These are phyloP conservation scores for Chlorophyllum brunneum DNA, from an alignment of 768 basidiomycete genomes.

Conservation along the genomic window DNA sequence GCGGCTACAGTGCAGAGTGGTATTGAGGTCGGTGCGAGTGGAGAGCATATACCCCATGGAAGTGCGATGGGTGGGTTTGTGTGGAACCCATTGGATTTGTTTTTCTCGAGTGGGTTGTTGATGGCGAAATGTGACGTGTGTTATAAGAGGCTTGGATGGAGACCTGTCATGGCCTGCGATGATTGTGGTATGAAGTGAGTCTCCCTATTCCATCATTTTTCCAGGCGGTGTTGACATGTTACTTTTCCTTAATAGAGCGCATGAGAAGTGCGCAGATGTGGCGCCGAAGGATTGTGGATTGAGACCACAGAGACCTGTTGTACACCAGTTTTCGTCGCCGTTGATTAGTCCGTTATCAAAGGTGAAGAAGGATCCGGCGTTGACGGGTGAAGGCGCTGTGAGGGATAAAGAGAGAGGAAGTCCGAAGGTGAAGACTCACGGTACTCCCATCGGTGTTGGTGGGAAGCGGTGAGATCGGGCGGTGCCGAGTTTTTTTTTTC, in stretches of 20 bases:
- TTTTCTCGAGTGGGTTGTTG: conserved; percentile 71
- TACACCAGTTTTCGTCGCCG: conserved; percentile 15
- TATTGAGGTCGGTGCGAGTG: background rate
- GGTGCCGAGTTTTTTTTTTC: background rate
- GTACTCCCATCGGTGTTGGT: background rate
- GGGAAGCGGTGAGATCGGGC: background rate
- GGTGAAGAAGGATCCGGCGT: conserved; percentile 33
- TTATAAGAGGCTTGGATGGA: conserved; percentile 79
- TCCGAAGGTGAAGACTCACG: conserved; percentile 22
- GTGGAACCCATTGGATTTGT: conserved; percentile 78
- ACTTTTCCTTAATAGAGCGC: conserved; percentile 46
- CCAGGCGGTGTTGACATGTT: conserved; percentile 7
- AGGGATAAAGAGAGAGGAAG: conserved; percentile 18
- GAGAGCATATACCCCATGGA: conserved; percentile 13
- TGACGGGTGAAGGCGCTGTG: conserved; percentile 23
- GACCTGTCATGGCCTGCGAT: conserved; percentile 82
- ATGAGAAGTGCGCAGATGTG: conserved; percentile 81
- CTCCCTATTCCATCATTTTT: conserved; percentile 4
- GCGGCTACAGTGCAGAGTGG: background rate
- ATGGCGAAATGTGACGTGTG: conserved; percentile 83
- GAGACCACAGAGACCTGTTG: conserved; percentile 16
- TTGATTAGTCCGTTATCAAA: conserved; percentile 36
- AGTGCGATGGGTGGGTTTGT: conserved; percentile 32
- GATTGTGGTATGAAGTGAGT: conserved; percentile 77
- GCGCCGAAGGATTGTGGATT: conserved; percentile 78